phyloP scores from a whole-genome alignment of 768 basidiomycete genomes.

The Mycena olivaceomarginata region DNA sequence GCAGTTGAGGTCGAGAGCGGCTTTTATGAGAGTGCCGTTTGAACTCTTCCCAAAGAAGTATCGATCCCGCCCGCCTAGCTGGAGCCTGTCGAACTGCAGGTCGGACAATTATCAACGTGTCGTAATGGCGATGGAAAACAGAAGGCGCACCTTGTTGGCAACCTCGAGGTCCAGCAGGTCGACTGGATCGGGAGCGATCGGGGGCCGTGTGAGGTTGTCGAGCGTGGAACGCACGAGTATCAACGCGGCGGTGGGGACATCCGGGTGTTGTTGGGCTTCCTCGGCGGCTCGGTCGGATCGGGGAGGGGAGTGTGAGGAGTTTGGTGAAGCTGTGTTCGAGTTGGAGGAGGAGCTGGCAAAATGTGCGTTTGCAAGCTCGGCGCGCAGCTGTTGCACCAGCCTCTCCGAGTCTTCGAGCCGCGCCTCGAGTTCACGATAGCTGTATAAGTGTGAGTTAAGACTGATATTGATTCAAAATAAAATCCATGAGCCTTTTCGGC shows the following conservation, averaged over 20 bases:
- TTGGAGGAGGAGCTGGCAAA: neutral
- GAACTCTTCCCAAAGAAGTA: constrained; percentile 28
- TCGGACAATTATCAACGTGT: too few relatives aligned
- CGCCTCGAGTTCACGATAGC: neutral
- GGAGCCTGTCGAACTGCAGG: too few relatives aligned
- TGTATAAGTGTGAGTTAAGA: neutral
- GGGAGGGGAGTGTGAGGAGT: neutral
- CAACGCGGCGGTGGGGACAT: neutral
- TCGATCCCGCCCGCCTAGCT: too few relatives aligned
- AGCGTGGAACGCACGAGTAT: neutral
- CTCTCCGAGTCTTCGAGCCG: neutral
- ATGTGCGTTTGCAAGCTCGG: neutral
- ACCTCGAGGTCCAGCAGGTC: neutral
- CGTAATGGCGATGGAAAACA: neutral
- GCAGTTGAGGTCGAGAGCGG: constrained; percentile 10
- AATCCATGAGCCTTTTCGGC: neutral
- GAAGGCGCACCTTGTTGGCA: neutral
- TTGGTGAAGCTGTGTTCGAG: neutral
- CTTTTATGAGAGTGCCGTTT: neutral
- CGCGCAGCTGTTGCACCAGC: neutral
- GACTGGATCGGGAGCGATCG: neutral
- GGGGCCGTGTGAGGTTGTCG: neutral
- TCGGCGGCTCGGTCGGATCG: neutral
- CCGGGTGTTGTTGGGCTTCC: neutral
- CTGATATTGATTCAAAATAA: neutral